These are phyloP conservation scores for Lentinula raphanica DNA, from an alignment of 768 basidiomycete species.

Conservation along the genomic window DNA sequence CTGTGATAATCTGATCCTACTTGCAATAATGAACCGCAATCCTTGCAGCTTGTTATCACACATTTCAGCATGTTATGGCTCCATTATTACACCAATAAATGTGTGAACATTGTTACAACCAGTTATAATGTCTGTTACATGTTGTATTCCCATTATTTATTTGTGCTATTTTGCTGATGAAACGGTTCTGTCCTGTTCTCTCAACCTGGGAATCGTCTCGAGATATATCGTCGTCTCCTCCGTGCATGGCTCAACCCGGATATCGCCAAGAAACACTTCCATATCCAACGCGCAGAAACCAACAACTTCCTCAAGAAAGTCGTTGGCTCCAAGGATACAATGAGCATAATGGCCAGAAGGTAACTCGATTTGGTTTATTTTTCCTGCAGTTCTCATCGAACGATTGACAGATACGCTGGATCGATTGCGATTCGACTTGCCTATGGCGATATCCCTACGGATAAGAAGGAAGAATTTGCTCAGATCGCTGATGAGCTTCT, in stretches of 20 bases:
- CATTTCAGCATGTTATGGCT: too few species aligned
- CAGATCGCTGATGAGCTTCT: slow-evolving; percentile 6
- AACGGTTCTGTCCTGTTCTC: neutral
- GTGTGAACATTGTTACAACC: too few species aligned
- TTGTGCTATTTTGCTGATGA: too few species aligned
- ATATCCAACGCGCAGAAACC: neutral
- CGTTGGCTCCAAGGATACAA: neutral
- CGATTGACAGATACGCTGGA: slow-evolving; percentile 5
- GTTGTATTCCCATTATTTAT: too few species aligned
- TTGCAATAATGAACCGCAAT: too few species aligned
- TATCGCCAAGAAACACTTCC: slow-evolving; percentile 1
- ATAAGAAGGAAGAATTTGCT: slow-evolving; percentile 6
- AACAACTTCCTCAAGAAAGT: slow-evolving; percentile 1
- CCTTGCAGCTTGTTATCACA: too few species aligned
- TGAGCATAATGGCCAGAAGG: neutral
- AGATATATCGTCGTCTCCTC: neutral
- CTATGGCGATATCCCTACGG: slow-evolving; percentile 6
- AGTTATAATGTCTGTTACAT: too few species aligned
- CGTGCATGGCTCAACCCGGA: neutral
- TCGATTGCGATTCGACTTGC: slow-evolving; percentile 9
- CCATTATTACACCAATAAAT: too few species aligned
- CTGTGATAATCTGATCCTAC: too few species aligned
- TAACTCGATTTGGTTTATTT: neutral
- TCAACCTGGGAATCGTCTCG: neutral
- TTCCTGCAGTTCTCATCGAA: neutral